These are phyloP conservation scores for Dysphania ambrosioides DNA, from an alignment of 148 eudicot species.

Conservation along the genomic window DNA sequence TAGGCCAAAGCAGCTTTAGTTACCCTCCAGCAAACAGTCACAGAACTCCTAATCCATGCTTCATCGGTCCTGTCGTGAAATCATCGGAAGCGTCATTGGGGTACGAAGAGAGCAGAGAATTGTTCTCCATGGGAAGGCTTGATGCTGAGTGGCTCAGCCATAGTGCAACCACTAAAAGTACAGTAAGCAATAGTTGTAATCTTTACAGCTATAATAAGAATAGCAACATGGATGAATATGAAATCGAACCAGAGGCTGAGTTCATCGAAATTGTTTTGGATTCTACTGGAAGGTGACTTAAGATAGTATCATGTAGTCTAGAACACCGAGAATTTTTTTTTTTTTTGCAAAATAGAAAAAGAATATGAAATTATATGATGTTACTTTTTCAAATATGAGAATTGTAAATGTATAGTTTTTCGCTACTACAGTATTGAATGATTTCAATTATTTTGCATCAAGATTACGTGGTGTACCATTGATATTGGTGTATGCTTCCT, in stretches of 20 bases:
- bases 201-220: not conserved
- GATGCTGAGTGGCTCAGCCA: constrained; percentile 58
- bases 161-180: constrained; percentile 30
- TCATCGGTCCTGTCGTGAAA: constrained; percentile 36
- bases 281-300: not conserved
- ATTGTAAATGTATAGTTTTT: no score
- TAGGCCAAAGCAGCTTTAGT: constrained; percentile 68
- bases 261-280: constrained; percentile 79
- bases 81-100: constrained; percentile 39
- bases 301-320: no score
- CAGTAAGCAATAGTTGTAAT: constrained; percentile 20
- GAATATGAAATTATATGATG: no score
- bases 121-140: constrained; percentile 83
- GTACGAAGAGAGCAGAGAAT: constrained; percentile 75
- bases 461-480: no score
- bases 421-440: no score
- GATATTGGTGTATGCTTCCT: no score
- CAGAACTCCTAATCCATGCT: constrained; percentile 85
- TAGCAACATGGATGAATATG: constrained; percentile 32
- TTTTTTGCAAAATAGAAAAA: no score
- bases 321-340: no score
- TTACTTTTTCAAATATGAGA: no score
- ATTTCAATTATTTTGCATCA: no score
- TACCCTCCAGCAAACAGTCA: constrained; percentile 54
- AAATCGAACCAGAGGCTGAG: constrained; percentile 66